These are phyloP conservation scores for Thelonectria olida DNA, from an alignment of 2,329 filamentous ascomycete genomes.

Conservation along the genomic window DNA sequence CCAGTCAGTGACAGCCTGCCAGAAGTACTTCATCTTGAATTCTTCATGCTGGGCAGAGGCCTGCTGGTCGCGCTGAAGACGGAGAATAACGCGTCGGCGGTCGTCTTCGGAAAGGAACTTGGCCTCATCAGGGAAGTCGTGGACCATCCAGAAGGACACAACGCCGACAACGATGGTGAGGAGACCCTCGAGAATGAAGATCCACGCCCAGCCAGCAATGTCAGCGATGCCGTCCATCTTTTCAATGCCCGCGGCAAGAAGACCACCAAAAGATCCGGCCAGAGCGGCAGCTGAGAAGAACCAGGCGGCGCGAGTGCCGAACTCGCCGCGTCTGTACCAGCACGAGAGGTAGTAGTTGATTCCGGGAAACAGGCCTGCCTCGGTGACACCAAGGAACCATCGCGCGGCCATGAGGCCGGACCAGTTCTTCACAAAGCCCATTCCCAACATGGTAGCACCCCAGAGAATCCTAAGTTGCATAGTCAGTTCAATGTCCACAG, in stretches of 20 bases:
- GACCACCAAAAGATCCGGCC: slow-evolving; percentile 80
- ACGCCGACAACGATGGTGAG: slow-evolving; percentile 75
- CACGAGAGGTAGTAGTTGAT: slow-evolving; percentile 84
- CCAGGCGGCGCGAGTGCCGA: slow-evolving; percentile 81
- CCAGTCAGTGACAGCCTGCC: slow-evolving; percentile 79
- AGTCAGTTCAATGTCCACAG: slow-evolving; percentile 28
- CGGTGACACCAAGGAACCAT: slow-evolving; percentile 77
- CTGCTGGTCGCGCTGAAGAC: slow-evolving; percentile 77
- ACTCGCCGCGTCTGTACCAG: slow-evolving; percentile 84
- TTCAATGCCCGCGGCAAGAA: slow-evolving; percentile 76
- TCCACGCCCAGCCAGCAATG: slow-evolving; percentile 69
- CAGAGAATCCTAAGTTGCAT: slow-evolving; percentile 61
- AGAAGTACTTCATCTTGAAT: slow-evolving; percentile 78
- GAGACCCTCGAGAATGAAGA: slow-evolving; percentile 76
- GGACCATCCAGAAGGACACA: slow-evolving; percentile 78
- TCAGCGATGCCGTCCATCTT: slow-evolving; percentile 72
- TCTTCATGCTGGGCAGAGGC: slow-evolving; percentile 77
- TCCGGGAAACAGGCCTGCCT: slow-evolving; percentile 80
- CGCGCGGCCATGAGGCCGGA: slow-evolving; percentile 72
- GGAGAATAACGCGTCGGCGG: slow-evolving; percentile 74
- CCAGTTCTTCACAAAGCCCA: slow-evolving; percentile 73
- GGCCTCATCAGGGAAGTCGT: slow-evolving; percentile 83
- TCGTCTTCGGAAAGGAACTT: slow-evolving; percentile 77
- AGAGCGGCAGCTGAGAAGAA: slow-evolving; percentile 87
- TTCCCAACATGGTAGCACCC: slow-evolving; percentile 75